A percentile compares a stretch with the other conserved stretches of the same genome.
Evolutionary conservation across 768 basidiomycete genomes (phyloP).

Genomic region (Pisolithus tinctorius): DNA sequence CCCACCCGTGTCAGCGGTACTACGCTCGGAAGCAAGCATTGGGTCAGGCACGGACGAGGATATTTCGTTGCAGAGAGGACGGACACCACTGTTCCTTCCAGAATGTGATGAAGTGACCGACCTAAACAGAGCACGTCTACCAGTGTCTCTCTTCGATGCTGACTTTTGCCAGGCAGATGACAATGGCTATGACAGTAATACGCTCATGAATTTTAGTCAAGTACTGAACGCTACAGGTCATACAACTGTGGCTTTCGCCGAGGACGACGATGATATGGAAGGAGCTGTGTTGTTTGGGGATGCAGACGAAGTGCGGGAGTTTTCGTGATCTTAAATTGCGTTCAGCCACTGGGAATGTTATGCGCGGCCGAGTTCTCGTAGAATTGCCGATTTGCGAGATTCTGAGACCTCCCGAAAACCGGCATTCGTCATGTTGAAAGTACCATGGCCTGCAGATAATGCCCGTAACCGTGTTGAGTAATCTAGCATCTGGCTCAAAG

Average conservation of each 20-base stretch:
- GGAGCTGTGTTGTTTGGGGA: conserved; percentile 72
- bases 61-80: conserved; percentile 29
- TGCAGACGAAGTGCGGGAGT: conserved; percentile 68
- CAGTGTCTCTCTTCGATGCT: conserved; percentile 38
- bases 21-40: conserved; percentile 16
- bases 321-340: conserved; percentile 29
- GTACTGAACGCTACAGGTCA: conserved; percentile 53
- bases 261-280: conserved; percentile 74
- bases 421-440: conserved; percentile 73
- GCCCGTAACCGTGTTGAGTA: conserved; percentile 75
- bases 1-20: conserved; percentile 26
- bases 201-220: conserved; percentile 74
- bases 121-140: conserved; percentile 26
- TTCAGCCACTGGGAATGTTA: conserved; percentile 21
- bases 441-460: conserved; percentile 74
- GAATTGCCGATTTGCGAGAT: conserved; percentile 59
- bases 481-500: conserved; percentile 76
- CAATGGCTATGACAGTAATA: conserved; percentile 35
- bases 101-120: conserved; percentile 43
- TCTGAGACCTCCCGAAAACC: conserved; percentile 68
- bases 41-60: conserved; percentile 8
- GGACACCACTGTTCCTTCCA: conserved; percentile 71
- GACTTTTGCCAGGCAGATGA: conserved; percentile 24
- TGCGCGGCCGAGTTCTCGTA: conserved; percentile 72
- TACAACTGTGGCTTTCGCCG: conserved; percentile 48